A percentile compares a stretch with the other conserved stretches of the same genome.
Conservation (phyloP, 495 filamentous ascomycete genomes). For the Hyaloscypha bicolor region DNA sequence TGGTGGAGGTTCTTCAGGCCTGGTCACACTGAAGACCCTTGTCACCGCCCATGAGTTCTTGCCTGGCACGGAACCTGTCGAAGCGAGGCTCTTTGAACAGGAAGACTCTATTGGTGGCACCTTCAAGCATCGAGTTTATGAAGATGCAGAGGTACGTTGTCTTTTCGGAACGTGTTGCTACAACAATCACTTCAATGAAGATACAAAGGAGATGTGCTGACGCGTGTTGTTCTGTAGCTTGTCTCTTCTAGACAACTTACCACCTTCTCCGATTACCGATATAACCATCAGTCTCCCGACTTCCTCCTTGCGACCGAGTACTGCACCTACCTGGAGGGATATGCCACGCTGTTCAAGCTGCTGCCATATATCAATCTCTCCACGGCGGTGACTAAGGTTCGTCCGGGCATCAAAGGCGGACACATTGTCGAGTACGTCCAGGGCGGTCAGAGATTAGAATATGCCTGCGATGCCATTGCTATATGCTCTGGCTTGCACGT, state of each 20-base stretch:
- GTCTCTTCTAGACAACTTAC: conserved; percentile 46
- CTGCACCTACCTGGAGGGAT: conserved; percentile 42
- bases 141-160: conserved; percentile 28
- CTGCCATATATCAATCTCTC: conserved; percentile 42
- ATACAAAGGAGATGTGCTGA: background rate
- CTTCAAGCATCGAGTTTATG: conserved; percentile 26
- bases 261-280: conserved; percentile 44
- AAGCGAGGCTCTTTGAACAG: conserved; percentile 37
- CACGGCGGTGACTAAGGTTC: conserved; percentile 33
- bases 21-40: conserved; percentile 49
- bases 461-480: conserved; percentile 44
- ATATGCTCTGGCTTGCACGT: conserved; percentile 48
- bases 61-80: conserved; percentile 31
- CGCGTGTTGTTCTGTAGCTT: conserved; percentile 31
- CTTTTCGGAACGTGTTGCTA: background rate
- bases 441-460: conserved; percentile 24
- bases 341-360: conserved; percentile 42
- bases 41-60: conserved; percentile 35
- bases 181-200: background rate
- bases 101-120: conserved; percentile 25
- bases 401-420: conserved; percentile 21
- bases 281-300: conserved; percentile 34
- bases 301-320: conserved; percentile 40
- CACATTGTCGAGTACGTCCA: conserved; percentile 36
- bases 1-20: conserved; percentile 48